Base-by-base conservation (phyloP, 305 asterid species). In the Fraxinus albicans region DNA sequence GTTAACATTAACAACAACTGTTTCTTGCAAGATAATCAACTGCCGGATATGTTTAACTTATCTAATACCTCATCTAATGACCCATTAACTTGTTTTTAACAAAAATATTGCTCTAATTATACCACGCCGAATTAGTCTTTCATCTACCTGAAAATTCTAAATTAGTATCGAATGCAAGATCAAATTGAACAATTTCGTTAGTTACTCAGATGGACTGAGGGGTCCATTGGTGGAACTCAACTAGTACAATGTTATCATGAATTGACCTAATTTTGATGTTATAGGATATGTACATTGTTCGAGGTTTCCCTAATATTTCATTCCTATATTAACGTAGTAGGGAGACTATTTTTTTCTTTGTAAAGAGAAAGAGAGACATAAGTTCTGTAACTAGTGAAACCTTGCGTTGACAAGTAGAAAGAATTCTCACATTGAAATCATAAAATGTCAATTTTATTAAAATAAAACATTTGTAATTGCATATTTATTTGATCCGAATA, bases 31-130 rank as follows among this genome's bases (percentile, higher is more conserved):
- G 47, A 60, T 79, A 63, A 50, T 77, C 63, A 50, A 65, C 27
- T 80, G 89, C 87, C 86, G 87, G 10, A 76, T 83, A 8, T 13
- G 83, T 81, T 85, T 86, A 86, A 87, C 82, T 73, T 85, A 50
- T 85, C 82, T 73, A 79, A 69, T 85, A 81, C 77, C 83, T 34
- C 78, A 75, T 78, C 85, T 84, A 70, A 15, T 86, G 79, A 76
- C 77, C 77, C 79, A 17, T 65, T 80, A 9, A 27, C 9, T 65
- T 55, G 72, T 73, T 73, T 47, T 60, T 58, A 50, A 76, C 81
- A 31, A 44, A 60, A 70, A 3, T 73, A 34, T 27, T 29, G 42
- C 15, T 73, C 73, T 77, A 77, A 25, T 67, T 67, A 27, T 67
- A 9, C 35, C 0, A 67, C 17, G 17, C 4, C 5, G 2, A 65